Evolutionary conservation across 352 stramenopile species (phyloP).

Genomic region (Globisporangium spiculum): DNA sequence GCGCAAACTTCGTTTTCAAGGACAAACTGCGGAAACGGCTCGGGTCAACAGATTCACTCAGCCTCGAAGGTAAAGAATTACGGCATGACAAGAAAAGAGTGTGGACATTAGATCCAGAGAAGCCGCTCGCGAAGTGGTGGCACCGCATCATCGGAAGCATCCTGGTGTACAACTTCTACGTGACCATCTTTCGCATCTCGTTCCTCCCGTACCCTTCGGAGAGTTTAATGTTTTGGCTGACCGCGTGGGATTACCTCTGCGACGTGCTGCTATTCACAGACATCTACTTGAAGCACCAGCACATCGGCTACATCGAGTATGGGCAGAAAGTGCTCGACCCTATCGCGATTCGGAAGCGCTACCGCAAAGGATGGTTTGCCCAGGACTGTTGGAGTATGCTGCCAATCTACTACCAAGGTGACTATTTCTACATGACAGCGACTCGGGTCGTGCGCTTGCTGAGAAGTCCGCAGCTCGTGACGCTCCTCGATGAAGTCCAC

Average conservation of each 20-base stretch:
- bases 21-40: conserved; percentile 48
- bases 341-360: conserved; percentile 30
- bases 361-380: conserved; percentile 26
- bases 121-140: conserved; percentile 47
- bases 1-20: conserved; percentile 51
- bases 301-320: conserved; percentile 39
- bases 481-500: conserved; percentile 39
- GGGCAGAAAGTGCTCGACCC: conserved; percentile 42
- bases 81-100: conserved; percentile 19
- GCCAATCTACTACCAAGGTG: conserved; percentile 35
- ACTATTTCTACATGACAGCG: conserved; percentile 35
- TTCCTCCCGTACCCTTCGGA: conserved; percentile 35
- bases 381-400: conserved; percentile 47
- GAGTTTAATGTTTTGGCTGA: conserved; percentile 26
- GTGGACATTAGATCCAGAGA: conserved; percentile 41
- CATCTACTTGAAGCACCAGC: conserved; percentile 37
- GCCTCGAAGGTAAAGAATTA: conserved; percentile 30
- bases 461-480: conserved; percentile 36
- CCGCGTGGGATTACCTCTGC: conserved; percentile 32
- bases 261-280: conserved; percentile 40
- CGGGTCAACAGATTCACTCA: conserved; percentile 39
- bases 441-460: conserved; percentile 42
- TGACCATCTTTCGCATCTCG: conserved; percentile 45
- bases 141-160: conserved; percentile 47
- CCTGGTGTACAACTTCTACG: conserved; percentile 57